phyloP scores from a whole-genome alignment of 257 asterid genomes.

The Fraxinus excelsior region DNA sequence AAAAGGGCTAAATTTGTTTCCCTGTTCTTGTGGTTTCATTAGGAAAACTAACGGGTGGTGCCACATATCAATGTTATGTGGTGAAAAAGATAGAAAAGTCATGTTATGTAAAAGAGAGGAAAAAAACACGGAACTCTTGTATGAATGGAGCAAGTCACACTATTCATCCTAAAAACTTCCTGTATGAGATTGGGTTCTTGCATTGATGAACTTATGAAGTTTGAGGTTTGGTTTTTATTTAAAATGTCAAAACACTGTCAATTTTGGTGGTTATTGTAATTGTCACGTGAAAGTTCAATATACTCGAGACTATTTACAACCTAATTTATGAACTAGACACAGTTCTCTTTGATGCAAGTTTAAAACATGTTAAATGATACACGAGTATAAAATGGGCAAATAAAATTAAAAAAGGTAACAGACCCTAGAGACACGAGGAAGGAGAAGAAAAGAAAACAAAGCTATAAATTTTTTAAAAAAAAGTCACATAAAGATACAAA shows the following conservation, averaged over 20 bases:
- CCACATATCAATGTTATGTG: neutral
- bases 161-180: neutral
- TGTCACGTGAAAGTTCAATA: neutral
- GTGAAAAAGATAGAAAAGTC: neutral
- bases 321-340: neutral
- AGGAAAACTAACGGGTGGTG: neutral
- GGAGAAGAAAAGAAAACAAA: too few relatives aligned
- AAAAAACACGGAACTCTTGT: too few relatives aligned
- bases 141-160: neutral
- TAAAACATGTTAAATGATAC: neutral
- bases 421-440: too few relatives aligned
- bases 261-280: neutral
- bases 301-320: neutral
- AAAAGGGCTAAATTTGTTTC: neutral
- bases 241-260: neutral
- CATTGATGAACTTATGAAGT: neutral
- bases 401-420: too few relatives aligned
- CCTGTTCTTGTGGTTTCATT: neutral
- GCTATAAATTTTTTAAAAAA: too few relatives aligned
- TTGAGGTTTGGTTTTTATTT: neutral
- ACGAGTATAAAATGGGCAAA: too few relatives aligned
- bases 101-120: too few relatives aligned
- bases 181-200: neutral
- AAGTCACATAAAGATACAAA: too few relatives aligned
- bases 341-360: neutral